Conservation (phyloP, 148 eudicot genomes). For the Euryodendron excelsum region DNA sequence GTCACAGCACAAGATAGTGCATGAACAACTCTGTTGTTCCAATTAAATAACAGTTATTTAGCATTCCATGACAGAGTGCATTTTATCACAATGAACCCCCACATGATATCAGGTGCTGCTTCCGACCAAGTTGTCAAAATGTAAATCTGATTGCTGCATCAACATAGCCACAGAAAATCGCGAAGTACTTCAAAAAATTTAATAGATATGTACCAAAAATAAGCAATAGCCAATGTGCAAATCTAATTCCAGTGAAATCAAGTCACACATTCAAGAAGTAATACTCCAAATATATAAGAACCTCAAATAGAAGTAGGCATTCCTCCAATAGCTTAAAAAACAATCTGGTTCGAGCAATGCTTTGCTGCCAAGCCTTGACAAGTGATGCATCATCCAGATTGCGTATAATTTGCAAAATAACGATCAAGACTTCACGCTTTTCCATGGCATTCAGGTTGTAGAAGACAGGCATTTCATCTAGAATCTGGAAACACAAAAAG, state of each 20-base stretch:
- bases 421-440: slow-evolving; percentile 90
- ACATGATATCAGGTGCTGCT: not conserved
- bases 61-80: not conserved
- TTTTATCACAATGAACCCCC: slow-evolving; percentile 11
- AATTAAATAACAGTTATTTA: not conserved
- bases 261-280: slow-evolving; percentile 6
- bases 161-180: not conserved
- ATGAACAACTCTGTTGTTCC: not conserved
- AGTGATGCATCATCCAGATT: slow-evolving; percentile 95
- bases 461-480: slow-evolving; percentile 99
- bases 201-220: not conserved
- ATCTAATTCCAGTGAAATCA: not conserved
- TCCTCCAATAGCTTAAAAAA: slow-evolving; percentile 98
- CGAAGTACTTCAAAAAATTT: not conserved
- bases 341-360: slow-evolving; percentile 93
- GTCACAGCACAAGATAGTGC: not conserved
- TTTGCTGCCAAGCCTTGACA: slow-evolving; percentile 96
- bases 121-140: not conserved
- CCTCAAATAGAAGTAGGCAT: slow-evolving; percentile 88
- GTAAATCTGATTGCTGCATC: not conserved
- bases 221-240: not conserved
- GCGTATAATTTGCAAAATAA: slow-evolving; percentile 84
- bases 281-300: slow-evolving; percentile 13
- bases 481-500: slow-evolving; percentile 58
- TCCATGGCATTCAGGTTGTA: slow-evolving; percentile 89